phyloP scores from a whole-genome alignment of 768 basidiomycete genomes.

The Tricholoma terreum region DNA sequence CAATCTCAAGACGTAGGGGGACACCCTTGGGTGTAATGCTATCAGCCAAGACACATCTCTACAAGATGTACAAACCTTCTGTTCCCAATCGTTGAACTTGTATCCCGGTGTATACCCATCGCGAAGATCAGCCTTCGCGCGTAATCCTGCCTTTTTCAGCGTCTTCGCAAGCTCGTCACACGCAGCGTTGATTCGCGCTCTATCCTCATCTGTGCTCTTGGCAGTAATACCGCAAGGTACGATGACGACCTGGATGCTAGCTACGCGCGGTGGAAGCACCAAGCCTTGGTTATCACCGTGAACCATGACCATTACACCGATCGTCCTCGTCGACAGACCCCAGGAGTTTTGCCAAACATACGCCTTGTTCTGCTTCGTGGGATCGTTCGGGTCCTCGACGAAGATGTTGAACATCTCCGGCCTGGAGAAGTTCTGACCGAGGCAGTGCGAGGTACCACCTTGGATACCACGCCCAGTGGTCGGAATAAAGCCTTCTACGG shows the following conservation, averaged over 20 bases:
- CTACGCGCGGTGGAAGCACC: slow-evolving; percentile 95
- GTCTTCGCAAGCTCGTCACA: slow-evolving; percentile 75
- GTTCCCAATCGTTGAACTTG: slow-evolving; percentile 99
- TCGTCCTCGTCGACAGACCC: slow-evolving; percentile 94
- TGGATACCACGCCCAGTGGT: slow-evolving; percentile 97
- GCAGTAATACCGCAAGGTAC: slow-evolving; percentile 95
- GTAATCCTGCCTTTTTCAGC: slow-evolving; percentile 69
- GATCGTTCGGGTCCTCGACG: slow-evolving; percentile 89
- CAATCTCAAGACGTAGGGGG: slow-evolving; percentile 94
- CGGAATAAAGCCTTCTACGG: slow-evolving; percentile 96
- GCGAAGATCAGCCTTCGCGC: slow-evolving; percentile 87
- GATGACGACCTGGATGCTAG: slow-evolving; percentile 85
- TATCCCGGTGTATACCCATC: slow-evolving; percentile 98
- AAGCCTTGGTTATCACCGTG: slow-evolving; percentile 98
- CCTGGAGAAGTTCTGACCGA: slow-evolving; percentile 97
- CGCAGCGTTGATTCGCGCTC: slow-evolving; percentile 67
- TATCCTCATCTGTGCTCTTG: slow-evolving; percentile 67
- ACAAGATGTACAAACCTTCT: slow-evolving; percentile 59
- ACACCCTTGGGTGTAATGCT: slow-evolving; percentile 64
- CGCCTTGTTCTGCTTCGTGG: slow-evolving; percentile 61
- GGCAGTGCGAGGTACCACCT: slow-evolving; percentile 94
- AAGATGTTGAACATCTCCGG: slow-evolving; percentile 97
- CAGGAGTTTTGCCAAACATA: slow-evolving; percentile 99
- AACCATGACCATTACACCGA: slow-evolving; percentile 99
- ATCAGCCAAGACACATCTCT: slow-evolving; percentile 5